Conservation (phyloP, 202 grass and related monocot genomes). For the Zoysia matrella region DNA sequence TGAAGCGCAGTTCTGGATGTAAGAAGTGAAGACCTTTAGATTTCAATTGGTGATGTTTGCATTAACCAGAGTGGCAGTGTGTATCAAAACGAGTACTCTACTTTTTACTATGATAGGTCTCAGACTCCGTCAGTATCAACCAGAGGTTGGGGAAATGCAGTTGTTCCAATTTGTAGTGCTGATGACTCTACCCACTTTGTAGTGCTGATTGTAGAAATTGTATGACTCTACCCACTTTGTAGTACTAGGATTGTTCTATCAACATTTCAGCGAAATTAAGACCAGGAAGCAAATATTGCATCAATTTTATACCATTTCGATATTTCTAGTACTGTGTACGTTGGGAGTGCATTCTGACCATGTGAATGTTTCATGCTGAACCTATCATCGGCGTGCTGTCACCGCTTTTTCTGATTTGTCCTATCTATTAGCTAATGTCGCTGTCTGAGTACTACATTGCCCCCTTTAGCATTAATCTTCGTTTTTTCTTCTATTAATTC, state of each 20-base stretch:
- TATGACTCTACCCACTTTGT: neutral
- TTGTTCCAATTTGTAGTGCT: neutral
- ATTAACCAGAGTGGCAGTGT: neutral
- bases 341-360: neutral
- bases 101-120: neutral
- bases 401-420: neutral
- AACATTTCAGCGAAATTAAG: neutral
- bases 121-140: neutral
- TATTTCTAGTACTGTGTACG: neutral
- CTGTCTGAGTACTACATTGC: neutral
- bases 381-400: neutral
- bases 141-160: neutral
- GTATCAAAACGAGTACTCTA: neutral
- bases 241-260: neutral
- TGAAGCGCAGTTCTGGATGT: neutral
- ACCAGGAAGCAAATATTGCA: neutral
- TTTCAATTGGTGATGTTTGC: neutral
- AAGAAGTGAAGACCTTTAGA: conserved; percentile 16
- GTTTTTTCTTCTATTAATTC: neutral
- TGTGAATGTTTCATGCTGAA: conserved; percentile 15
- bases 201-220: no score
- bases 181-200: neutral
- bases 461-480: no score
- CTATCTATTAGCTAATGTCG: neutral
- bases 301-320: neutral